phyloP scores from a whole-genome alignment of 192 early-diverging fungal genomes.

The Dissophora globulifera region DNA sequence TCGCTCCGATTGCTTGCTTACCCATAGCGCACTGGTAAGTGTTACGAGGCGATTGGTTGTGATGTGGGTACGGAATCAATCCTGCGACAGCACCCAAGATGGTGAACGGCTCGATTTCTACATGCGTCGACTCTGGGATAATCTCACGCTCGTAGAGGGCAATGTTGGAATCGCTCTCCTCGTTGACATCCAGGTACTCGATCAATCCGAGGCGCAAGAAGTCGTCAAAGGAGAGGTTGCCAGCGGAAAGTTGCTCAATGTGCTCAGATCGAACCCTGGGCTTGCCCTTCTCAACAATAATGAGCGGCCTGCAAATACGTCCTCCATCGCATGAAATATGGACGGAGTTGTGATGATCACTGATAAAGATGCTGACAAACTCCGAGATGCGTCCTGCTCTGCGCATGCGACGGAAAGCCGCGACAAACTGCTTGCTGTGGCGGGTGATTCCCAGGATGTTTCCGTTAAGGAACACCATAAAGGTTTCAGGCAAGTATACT shows the following conservation, averaged over 20 bases:
- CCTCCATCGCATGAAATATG: constrained; percentile 95
- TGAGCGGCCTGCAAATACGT: constrained; percentile 95
- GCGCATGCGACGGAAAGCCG: constrained; percentile 85
- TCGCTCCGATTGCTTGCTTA: constrained; percentile 98
- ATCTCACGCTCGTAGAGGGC: constrained; percentile 91
- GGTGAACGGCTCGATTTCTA: constrained; percentile 97
- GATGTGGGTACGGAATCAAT: constrained; percentile 97
- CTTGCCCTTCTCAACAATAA: constrained; percentile 88
- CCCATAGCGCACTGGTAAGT: constrained; percentile 99
- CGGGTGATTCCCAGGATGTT: constrained; percentile 91
- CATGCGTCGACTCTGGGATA: constrained; percentile 87
- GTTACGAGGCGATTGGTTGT: constrained; percentile 98
- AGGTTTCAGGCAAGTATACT: constrained; percentile 80
- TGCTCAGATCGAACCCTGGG: constrained; percentile 73
- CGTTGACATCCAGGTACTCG: constrained; percentile 97
- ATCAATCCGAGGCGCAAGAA: constrained; percentile 90
- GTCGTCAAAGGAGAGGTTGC: constrained; percentile 85
- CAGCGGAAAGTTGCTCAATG: constrained; percentile 62
- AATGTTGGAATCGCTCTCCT: constrained; percentile 97
- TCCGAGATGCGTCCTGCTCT: constrained; percentile 88
- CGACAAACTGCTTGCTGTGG: constrained; percentile 84
- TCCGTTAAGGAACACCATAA: constrained; percentile 95
- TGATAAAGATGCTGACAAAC: constrained; percentile 91
- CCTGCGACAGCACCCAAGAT: constrained; percentile 97
- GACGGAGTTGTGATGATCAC: constrained; percentile 83